phyloP scores from a whole-genome alignment of 768 basidiomycete species.

The Calocybe gangraenosa region DNA sequence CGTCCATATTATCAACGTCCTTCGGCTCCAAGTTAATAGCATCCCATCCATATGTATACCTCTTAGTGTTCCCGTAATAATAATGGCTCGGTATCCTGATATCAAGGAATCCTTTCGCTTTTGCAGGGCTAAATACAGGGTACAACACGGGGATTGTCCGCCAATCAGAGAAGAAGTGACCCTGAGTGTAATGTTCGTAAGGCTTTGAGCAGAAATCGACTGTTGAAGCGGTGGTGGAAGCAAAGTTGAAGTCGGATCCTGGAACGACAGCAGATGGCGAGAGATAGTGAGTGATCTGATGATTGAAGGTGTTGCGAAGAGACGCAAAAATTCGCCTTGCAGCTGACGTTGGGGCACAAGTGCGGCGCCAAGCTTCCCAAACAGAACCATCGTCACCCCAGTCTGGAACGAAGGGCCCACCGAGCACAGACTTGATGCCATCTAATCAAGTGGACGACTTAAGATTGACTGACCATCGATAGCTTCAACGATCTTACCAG shows the following conservation, averaged over 20 bases:
- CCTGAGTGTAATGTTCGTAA: constrained; percentile 82
- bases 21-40: constrained; percentile 65
- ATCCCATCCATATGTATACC: constrained; percentile 93
- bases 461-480: neutral
- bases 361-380: constrained; percentile 95
- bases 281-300: constrained; percentile 23
- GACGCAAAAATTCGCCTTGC: constrained; percentile 85
- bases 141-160: constrained; percentile 83
- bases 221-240: constrained; percentile 43
- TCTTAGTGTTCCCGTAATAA: constrained; percentile 77
- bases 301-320: constrained; percentile 47
- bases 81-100: constrained; percentile 96
- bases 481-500: constrained; percentile 24
- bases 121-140: constrained; percentile 92
- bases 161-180: constrained; percentile 98
- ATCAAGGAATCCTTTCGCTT: constrained; percentile 80
- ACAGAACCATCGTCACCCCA: constrained; percentile 83
- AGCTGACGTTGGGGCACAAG: constrained; percentile 73
- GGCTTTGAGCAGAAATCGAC: constrained; percentile 80
- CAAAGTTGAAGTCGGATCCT: constrained; percentile 65
- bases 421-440: constrained; percentile 55
- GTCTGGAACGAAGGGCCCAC: constrained; percentile 67
- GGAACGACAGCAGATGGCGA: constrained; percentile 20
- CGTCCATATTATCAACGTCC: constrained; percentile 81
- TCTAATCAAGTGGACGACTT: constrained; percentile 26